Evolutionary conservation across 768 basidiomycete genomes (phyloP).

Genomic region (Rhizopogon vinicolor): DNA sequence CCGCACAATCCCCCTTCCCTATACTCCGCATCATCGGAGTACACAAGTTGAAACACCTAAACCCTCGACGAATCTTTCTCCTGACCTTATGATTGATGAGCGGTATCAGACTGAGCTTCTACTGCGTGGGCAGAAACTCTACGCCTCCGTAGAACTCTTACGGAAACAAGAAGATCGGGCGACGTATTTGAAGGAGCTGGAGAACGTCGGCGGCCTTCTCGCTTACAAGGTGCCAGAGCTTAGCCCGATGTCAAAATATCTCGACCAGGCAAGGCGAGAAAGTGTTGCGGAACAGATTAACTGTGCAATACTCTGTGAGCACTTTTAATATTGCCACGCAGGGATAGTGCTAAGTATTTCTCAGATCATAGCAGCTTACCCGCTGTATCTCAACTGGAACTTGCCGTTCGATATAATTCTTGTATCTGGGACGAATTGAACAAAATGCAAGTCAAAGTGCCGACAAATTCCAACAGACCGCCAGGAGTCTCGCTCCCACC

Average conservation of each 20-base stretch:
- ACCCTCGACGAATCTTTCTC: constrained; percentile 11
- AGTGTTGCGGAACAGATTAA: constrained; percentile 87
- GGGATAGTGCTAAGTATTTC: background rate
- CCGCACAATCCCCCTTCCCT: constrained; percentile 62
- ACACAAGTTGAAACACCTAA: constrained; percentile 5
- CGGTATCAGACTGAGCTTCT: constrained; percentile 44
- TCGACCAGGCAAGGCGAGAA: constrained; percentile 73
- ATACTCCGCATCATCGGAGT: constrained; percentile 20
- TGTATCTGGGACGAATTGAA: constrained; percentile 55
- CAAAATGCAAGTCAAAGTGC: constrained; percentile 42
- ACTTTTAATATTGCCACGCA: background rate
- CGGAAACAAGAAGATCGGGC: constrained; percentile 49
- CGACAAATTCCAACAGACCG: constrained; percentile 29
- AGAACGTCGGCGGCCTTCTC: constrained; percentile 70
- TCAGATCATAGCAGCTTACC: constrained; percentile 49
- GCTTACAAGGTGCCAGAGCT: constrained; percentile 81
- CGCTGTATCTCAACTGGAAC: constrained; percentile 57
- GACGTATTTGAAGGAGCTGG: constrained; percentile 65
- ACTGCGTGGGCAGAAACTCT: constrained; percentile 60
- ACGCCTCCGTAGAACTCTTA: constrained; percentile 55
- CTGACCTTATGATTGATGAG: constrained; percentile 29
- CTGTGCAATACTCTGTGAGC: constrained; percentile 77
- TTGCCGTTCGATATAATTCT: constrained; percentile 62
- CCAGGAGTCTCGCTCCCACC: constrained; percentile 46
- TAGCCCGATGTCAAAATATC: constrained; percentile 71